Conservation (phyloP, 1,139 yeast genomes). For the Yamadazyma sp. region DNA sequence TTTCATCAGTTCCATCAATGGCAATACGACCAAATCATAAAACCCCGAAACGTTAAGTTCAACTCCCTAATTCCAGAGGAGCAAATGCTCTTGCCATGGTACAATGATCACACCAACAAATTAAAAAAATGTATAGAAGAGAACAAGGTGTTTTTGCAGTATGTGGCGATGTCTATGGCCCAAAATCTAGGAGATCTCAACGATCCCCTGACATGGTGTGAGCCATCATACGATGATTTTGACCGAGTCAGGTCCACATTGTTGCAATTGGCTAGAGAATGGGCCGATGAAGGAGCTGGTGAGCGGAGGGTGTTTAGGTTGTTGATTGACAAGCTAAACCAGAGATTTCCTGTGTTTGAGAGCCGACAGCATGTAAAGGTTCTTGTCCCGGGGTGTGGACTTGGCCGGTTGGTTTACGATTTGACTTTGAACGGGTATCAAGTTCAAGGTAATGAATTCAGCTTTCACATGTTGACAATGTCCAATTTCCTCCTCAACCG, state of each 20-base stretch:
- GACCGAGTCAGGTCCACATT: constrained; percentile 65
- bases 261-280: constrained; percentile 70
- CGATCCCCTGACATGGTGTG: constrained; percentile 46
- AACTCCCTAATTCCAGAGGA: constrained; percentile 40
- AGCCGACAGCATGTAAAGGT: constrained; percentile 44
- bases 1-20: constrained; percentile 34
- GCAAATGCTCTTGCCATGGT: constrained; percentile 51
- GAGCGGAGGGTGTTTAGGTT: constrained; percentile 56
- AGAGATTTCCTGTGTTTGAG: constrained; percentile 39
- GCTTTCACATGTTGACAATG: constrained; percentile 75
- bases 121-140: constrained; percentile 47
- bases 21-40: constrained; percentile 35
- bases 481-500: constrained; percentile 66
- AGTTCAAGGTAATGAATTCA: constrained; percentile 84
- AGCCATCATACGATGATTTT: constrained; percentile 44
- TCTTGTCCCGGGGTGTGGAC: constrained; percentile 81
- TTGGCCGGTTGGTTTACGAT: constrained; percentile 77
- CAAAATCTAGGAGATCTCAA: constrained; percentile 53
- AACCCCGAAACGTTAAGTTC: constrained; percentile 33
- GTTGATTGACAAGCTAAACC: constrained; percentile 46
- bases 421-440: constrained; percentile 64
- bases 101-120: constrained; percentile 41
- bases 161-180: constrained; percentile 49
- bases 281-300: constrained; percentile 61
- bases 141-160: constrained; percentile 49